phyloP scores from a whole-genome alignment of 371 early-diverging fungal species.

The Syncephalastrum monosporum region DNA sequence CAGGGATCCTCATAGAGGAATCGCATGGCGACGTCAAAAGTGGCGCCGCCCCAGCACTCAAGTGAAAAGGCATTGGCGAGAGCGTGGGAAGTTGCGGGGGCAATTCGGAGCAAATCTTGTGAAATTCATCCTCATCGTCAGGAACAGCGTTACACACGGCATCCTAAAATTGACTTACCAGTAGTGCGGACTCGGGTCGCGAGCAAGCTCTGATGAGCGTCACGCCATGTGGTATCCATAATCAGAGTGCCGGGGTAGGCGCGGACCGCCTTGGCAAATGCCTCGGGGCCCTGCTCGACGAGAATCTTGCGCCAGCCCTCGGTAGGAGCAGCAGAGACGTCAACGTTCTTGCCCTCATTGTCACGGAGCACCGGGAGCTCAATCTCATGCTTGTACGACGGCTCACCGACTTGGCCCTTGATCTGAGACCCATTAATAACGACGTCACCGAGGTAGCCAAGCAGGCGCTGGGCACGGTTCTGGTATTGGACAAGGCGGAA shows the following conservation, averaged over 20 bases:
- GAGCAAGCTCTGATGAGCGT: slow-evolving; percentile 92
- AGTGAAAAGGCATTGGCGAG: slow-evolving; percentile 85
- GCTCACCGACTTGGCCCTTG: slow-evolving; percentile 83
- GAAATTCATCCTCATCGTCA: slow-evolving; percentile 40
- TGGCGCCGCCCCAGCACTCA: slow-evolving; percentile 95
- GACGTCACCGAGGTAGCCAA: slow-evolving; percentile 88
- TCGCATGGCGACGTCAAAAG: slow-evolving; percentile 94
- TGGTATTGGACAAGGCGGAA: slow-evolving; percentile 72
- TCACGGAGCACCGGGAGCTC: slow-evolving; percentile 56
- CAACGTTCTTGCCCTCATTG: slow-evolving; percentile 38
- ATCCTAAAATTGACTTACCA: slow-evolving; percentile 37
- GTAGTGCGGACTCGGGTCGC: slow-evolving; percentile 93
- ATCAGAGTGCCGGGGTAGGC: slow-evolving; percentile 83
- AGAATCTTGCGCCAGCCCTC: slow-evolving; percentile 89
- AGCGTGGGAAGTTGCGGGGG: slow-evolving; percentile 85
- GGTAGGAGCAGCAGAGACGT: slow-evolving; percentile 57
- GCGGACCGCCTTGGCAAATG: slow-evolving; percentile 89
- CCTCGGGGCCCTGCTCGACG: slow-evolving; percentile 81
- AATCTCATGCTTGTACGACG: slow-evolving; percentile 58
- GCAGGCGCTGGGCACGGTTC: slow-evolving; percentile 86
- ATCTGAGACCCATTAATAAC: slow-evolving; percentile 91
- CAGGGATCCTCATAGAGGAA: slow-evolving; percentile 95
- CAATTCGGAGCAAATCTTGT: slow-evolving; percentile 71
- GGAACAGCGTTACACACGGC: slow-evolving; percentile 33
- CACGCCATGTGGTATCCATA: slow-evolving; percentile 95